Evolutionary conservation across 805 yeast genomes (phyloP), one percentile per base, ranked within the genome.

Genomic region (Kluyveromyces nonfermentans): DNA sequence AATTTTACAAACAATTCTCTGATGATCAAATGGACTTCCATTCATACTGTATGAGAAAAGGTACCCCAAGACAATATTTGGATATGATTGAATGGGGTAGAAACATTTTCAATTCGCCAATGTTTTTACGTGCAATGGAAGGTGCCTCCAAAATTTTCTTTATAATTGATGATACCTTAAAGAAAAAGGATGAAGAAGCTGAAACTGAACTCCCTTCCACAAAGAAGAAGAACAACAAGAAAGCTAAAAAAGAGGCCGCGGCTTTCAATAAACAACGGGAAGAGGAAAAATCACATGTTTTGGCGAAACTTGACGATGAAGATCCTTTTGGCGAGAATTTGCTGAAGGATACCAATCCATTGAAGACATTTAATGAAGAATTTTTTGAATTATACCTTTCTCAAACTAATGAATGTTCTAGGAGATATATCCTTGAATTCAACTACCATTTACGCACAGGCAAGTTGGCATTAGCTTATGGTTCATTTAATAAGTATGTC

Each of bases 11-110:
- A 36, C 83, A 78, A 42, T 88, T 79, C 64, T 75, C 71, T 57
- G 77, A 76, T 49, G 98, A 93, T 59, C 97, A 93, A 67, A 73
- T 83, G 50, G 99, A 93, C 62, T 93, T 90, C 80, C 97, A 93
- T 61, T 81, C 85, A 37, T 93, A 86, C 62, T 84, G 95, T 59
- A 77, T 85, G 72, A 77, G 96, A 64, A 79, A 83, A 53, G 97
- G 97, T 18, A 86, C 97, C 6, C 81, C 90, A 20, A 75, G 95
- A 50, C 81, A 90, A 7, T 93, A 90, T 59, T 53, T 85, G 22
- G 80, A 79, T 16, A 77, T 85, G 75, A 52, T 89, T 41, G 63
- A 70, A 40, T 93, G 97, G 97, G 95, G 80, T 45, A 94, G 89
- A 60, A 60, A 66, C 17, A 61, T 93, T 37, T 88, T 72, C 59